Evolutionary conservation across 2,329 filamentous ascomycete genomes (phyloP), one percentile per base, ranked within the genome.

Genomic region (Phyllosticta capitalensis): DNA sequence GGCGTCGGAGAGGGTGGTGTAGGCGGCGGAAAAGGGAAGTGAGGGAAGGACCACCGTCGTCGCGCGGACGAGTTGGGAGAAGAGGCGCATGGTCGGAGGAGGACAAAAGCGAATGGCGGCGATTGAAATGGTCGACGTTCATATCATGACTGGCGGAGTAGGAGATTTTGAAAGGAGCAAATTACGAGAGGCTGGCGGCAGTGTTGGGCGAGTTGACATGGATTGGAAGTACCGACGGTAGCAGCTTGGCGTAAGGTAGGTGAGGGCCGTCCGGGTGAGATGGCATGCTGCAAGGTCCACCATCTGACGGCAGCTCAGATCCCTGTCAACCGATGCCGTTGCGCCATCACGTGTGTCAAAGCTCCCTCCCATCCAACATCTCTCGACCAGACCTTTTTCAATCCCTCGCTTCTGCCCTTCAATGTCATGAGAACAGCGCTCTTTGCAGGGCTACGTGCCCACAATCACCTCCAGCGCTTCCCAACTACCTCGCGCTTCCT

Each of bases 1-100:
- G 60, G 83, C 81, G 74, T 96, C 88, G 38, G 90, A 89, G 61
- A 97, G 79, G 22, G 78, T 68, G 51, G 78, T 77, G 72, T 86
- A 87, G 59, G 81, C 80, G 48, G 67, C 60, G 49, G 66, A 67
- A 38, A 67, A 56, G 52, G 67, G 62, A 63, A 67, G 65, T 48
- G 75, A 63, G n/a, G 67, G 53, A 17, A 69, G 63, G 48, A 74
- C 45, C 14, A 54, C 51, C 10, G 54, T 33, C 28, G 55, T 28
- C n/a, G 49, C 54, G 33, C 55, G 26, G 14, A 22, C 38, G 24
- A 61, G 38, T 21, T 24, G 26, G 10, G 45, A n/a, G 33, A 51
- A 19, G 22, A 61, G 55, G 17, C 57, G 53, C 59, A 61, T 61
- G 17, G 55, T 52, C 10, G 38, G 30, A 26, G 38, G 30, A 26